Evolutionary conservation across 805 yeast genomes (phyloP).

Genomic region (Saturnispora hagleri): DNA sequence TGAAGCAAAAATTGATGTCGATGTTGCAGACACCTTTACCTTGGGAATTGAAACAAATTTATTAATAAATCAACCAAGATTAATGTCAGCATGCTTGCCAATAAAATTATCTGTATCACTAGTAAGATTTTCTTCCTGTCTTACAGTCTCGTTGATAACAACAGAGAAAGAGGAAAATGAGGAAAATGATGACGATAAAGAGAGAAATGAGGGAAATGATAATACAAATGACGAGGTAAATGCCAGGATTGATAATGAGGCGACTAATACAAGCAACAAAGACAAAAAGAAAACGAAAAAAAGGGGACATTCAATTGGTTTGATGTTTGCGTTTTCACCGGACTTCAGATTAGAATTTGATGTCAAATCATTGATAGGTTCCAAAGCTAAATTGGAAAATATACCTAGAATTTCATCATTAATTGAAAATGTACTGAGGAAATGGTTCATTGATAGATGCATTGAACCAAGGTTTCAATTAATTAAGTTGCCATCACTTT

Average conservation of each 20-base stretch:
- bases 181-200: constrained; percentile 8
- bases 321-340: constrained; percentile 85
- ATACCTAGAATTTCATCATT: constrained; percentile 85
- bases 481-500: constrained; percentile 72
- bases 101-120: constrained; percentile 77
- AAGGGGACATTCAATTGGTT: constrained; percentile 39
- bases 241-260: background rate
- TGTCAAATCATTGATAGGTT: constrained; percentile 83
- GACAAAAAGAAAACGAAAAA: background rate
- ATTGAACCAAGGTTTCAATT: constrained; percentile 91
- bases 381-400: constrained; percentile 84
- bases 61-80: constrained; percentile 71
- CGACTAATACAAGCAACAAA: background rate
- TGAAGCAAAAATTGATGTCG: constrained; percentile 89
- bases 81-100: constrained; percentile 81
- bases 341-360: constrained; percentile 85
- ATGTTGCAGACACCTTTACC: constrained; percentile 76
- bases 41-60: constrained; percentile 77
- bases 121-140: constrained; percentile 83
- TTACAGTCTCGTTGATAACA: constrained; percentile 63
- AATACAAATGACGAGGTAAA: background rate
- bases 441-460: constrained; percentile 88
- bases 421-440: constrained; percentile 70
- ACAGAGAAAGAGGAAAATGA: constrained; percentile 23
- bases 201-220: constrained; percentile 1